phyloP scores from a whole-genome alignment of 1,139 yeast genomes.

The Suhomyces bolitotheri region DNA sequence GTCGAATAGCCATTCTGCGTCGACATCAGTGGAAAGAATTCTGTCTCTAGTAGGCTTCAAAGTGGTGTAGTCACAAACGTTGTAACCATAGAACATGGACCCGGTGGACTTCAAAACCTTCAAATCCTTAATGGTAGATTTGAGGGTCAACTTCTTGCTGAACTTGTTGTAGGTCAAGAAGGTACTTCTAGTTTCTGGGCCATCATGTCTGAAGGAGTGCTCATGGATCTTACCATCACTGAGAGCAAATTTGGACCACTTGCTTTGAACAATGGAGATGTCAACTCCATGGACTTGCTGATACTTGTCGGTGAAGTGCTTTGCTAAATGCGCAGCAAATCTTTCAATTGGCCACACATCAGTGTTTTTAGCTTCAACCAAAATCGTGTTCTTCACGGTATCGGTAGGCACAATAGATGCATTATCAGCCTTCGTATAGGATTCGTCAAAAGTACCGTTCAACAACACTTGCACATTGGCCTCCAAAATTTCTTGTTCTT shows the following conservation, averaged over 20 bases:
- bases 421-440: constrained; percentile 88
- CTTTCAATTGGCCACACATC: constrained; percentile 89
- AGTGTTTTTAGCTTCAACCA: constrained; percentile 75
- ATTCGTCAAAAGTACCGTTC: constrained; percentile 72
- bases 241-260: constrained; percentile 77
- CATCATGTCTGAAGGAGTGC: constrained; percentile 83
- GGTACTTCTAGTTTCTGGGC: constrained; percentile 73
- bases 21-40: constrained; percentile 83
- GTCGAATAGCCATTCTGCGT: constrained; percentile 71
- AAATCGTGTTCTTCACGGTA: constrained; percentile 86
- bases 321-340: constrained; percentile 81
- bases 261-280: constrained; percentile 64
- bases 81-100: constrained; percentile 86
- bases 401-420: constrained; percentile 90
- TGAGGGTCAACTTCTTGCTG: constrained; percentile 52
- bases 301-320: constrained; percentile 77
- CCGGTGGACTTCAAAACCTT: constrained; percentile 93
- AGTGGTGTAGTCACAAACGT: constrained; percentile 85
- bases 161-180: constrained; percentile 52
- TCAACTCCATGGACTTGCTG: constrained; percentile 72
- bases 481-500: constrained; percentile 77
- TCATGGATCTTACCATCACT: constrained; percentile 67
- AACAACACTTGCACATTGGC: constrained; percentile 76
- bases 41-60: constrained; percentile 80
- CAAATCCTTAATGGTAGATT: constrained; percentile 77